Percentiles rank a stretch among this genome's conserved stretches.
phyloP scores from a whole-genome alignment of 164 flowering plant genomes.

The Euptelea pleiosperma region DNA sequence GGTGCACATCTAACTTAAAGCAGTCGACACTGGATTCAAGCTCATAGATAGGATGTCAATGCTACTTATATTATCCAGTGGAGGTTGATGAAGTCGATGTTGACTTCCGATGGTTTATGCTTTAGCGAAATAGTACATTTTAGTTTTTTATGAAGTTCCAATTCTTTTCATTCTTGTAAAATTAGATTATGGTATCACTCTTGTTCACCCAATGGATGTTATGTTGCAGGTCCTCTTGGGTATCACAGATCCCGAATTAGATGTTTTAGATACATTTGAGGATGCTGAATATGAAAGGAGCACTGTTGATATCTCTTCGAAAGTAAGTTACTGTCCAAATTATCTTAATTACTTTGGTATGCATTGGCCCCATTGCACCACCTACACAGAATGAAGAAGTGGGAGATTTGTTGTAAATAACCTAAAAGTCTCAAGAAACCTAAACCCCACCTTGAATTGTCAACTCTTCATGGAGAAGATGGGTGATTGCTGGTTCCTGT shows the following conservation, averaged over 20 bases:
- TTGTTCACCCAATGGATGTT: background rate
- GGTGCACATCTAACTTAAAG: too few relatives aligned
- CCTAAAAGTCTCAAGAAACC: too few relatives aligned
- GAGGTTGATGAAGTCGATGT: background rate
- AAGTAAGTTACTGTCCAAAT: slow-evolving; percentile 36
- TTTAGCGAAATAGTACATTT: too few relatives aligned
- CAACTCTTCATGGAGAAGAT: background rate
- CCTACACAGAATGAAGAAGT: too few relatives aligned
- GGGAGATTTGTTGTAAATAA: background rate
- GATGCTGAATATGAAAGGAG: slow-evolving; percentile 76
- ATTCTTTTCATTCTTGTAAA: background rate
- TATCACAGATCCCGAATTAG: slow-evolving; percentile 61
- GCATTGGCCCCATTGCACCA: background rate
- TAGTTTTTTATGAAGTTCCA: background rate
- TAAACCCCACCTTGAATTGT: too few relatives aligned
- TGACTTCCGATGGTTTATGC: too few relatives aligned
- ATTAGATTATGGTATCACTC: background rate
- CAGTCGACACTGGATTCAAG: too few relatives aligned
- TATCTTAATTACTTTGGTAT: background rate
- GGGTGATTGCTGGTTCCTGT: background rate
- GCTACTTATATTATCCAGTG: background rate
- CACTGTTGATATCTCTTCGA: slow-evolving; percentile 44
- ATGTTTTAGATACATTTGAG: slow-evolving; percentile 72
- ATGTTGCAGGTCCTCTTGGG: slow-evolving; percentile 61
- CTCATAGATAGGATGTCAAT: too few relatives aligned